Conservation (phyloP, 345 rosid species). For the Lumnitzera littorea region DNA sequence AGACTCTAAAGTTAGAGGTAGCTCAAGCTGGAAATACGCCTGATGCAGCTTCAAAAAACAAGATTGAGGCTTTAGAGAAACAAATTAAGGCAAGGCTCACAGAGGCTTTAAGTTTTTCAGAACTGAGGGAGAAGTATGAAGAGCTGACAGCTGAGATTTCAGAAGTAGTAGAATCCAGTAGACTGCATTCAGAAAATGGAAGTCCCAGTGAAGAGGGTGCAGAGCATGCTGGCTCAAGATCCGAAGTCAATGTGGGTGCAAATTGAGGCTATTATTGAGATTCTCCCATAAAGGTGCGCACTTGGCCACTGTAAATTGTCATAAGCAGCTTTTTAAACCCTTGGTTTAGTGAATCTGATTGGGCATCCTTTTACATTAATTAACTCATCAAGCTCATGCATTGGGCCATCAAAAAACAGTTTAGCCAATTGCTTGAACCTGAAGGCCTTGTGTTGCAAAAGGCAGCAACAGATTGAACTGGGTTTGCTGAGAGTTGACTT, state of each 20-base stretch:
- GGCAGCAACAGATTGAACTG: no score
- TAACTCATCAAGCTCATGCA: no score
- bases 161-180: conserved; percentile 23
- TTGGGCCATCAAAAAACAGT: no score
- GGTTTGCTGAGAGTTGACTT: no score
- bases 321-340: no score
- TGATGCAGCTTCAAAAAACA: conserved; percentile 28
- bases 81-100: conserved; percentile 57
- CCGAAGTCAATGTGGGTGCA: conserved; percentile 37
- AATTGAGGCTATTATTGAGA: no score
- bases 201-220: conserved; percentile 18
- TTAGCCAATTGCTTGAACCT: no score
- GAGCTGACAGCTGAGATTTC: conserved; percentile 40
- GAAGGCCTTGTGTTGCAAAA: no score
- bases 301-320: no score
- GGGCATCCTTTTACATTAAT: no score
- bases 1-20: conserved; percentile 53
- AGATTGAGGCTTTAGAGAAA: conserved; percentile 48
- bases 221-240: conserved; percentile 25
- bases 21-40: conserved; percentile 50
- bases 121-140: conserved; percentile 48
- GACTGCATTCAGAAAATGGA: conserved; percentile 24
- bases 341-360: no score
- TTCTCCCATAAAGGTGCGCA: no score
- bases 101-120: conserved; percentile 44